Base-by-base conservation (phyloP, 1,139 yeast species). In the Magnusiomyces magnusii region DNA sequence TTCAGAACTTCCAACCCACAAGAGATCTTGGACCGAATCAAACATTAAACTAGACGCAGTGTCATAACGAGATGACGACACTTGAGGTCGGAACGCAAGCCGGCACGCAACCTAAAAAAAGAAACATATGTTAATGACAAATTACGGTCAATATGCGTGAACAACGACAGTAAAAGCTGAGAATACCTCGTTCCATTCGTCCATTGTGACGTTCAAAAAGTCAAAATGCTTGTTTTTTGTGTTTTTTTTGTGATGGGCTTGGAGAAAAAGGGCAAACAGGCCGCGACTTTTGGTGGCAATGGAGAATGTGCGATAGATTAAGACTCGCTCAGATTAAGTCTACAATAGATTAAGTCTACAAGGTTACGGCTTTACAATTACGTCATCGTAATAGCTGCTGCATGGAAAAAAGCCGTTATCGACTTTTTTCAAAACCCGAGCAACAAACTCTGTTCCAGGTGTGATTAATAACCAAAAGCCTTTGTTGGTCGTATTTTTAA, bases 1-100 rank as follows among this genome's bases (percentile, higher is more conserved):
- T 44, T 69, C 71, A 13, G 79, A 75, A 69, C 87, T 93, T n/a
- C 96, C 97, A 2, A 86, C 78, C 98, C 98, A 93, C 2, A 92
- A 70, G 53, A 92, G 75, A 66, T 91, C 93, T 61, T 85, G 82
- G 25, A 80, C 75, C 54, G 80, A 80, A 72, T 93, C 98, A 71
- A 91, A 91, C 28, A 75, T 69, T 34, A 83, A 28, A 23, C 58
- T 50, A 21, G 58, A 65, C n/a, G 82, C 66, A 2, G 76, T 68
- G 21, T 71, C 64, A 39, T 68, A 62, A 47, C 68, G 66, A 23
- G 68, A 62, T n/a, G 65, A 64, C 19, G 49, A 62, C 61, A 25
- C 68, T 67, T 58, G 63, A 39, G 25, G 23, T 25, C n/a, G 28
- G 17, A 42, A 41, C 65, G 36, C 64, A 57, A 71, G 66, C 47